Conservation (phyloP, 148 eudicot genomes). For the Tetragonia tetragonoides region DNA sequence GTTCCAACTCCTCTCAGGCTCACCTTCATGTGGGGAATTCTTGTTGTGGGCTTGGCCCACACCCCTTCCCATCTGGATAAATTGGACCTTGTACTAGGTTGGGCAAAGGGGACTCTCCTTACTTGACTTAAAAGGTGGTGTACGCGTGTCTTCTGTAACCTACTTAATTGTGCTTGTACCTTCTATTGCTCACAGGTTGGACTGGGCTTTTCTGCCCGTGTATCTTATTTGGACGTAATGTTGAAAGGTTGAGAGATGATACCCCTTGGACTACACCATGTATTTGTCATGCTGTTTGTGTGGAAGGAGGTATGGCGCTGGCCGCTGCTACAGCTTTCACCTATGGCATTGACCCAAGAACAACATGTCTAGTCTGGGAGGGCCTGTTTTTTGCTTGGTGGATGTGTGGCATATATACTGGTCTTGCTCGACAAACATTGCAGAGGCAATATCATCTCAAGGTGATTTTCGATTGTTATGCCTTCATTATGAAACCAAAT, state of each 20-base stretch:
- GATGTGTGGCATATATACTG: constrained; percentile 91
- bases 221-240: constrained; percentile 83
- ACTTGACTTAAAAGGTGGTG: background rate
- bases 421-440: constrained; percentile 64
- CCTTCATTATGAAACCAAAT: background rate
- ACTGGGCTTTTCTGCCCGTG: constrained; percentile 90
- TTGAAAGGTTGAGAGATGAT: constrained; percentile 76
- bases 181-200: constrained; percentile 51
- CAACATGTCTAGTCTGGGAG: constrained; percentile 67
- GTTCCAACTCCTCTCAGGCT: no score
- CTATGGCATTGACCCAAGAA: constrained; percentile 78
- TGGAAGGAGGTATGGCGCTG: constrained; percentile 86
- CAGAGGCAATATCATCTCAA: constrained; percentile 91
- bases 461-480: constrained; percentile 37
- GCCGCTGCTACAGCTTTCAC: constrained; percentile 71
- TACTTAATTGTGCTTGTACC: background rate
- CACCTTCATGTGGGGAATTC: no score
- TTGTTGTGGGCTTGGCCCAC: background rate
- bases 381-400: constrained; percentile 86
- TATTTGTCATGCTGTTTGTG: constrained; percentile 70
- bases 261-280: constrained; percentile 76
- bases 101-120: background rate
- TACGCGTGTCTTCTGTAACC: background rate
- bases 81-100: background rate
- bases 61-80: no score